Base-by-base conservation (phyloP, 805 yeast species). In the Kluyveromyces lactis region DNA sequence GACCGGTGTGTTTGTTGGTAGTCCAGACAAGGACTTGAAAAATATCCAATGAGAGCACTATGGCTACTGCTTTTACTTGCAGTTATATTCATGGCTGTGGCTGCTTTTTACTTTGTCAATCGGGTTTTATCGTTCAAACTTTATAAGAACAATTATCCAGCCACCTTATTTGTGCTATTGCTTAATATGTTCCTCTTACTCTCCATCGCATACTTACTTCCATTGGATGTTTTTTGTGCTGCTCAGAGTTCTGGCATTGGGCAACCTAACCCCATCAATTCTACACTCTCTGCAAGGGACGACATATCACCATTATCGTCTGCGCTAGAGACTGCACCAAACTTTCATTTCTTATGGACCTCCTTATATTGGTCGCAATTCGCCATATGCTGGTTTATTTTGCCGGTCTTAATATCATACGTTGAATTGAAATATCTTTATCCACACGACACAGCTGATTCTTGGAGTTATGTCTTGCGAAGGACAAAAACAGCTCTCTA, bases 351-450 rank as follows among this genome's bases (percentile, higher is more conserved):
- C 6, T 31, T 49, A 6, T 58, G 63, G 63, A 31, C 48, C 13
- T 18, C 46, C 11, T 47, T 58, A 4, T 59, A 58, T 39, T 56
- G 59, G 60, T 31, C 46, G 5, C 58, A 59, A 40, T 59, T 58
- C 33, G 36, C 50, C 2, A 30, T 56, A 2, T 58, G 62, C 36
- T 59, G 64, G 64, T 46, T 56, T 23, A 36, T 53, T 18, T 43
- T 59, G 10, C 64, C 64, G 4, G 53, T 56, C 3, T 36, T 54
- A 36, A 55, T 59, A 17, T 56, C 63, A n/a, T 59, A 54, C 36
- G 34, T 52, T 26, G 42, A 49, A 6, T 39, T 56, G 33, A 55
- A 54, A 38, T 59, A 55, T 42, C 45, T 51, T 2, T 44, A 46
- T 15, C 45, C 55, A 5, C 30, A 31, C 13, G 26, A 36, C 4